phyloP scores from a whole-genome alignment of 768 basidiomycete species.

The Lactarius hatsudake region DNA sequence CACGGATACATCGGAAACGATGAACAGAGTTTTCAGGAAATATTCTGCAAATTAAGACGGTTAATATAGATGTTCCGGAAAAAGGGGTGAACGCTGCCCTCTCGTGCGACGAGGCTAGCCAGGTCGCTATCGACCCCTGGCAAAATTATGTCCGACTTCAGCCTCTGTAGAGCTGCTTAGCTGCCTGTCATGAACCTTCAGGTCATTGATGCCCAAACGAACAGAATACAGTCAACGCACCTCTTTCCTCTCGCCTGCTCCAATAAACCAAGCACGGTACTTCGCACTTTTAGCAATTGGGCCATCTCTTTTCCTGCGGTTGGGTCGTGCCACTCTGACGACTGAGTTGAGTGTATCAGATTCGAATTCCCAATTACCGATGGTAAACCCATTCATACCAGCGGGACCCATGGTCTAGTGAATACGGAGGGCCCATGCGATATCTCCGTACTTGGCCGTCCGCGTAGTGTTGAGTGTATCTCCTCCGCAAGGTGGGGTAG shows the following conservation, averaged over 20 bases:
- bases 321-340: slow-evolving; percentile 58
- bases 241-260: slow-evolving; percentile 76
- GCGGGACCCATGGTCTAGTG: slow-evolving; percentile 58
- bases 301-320: slow-evolving; percentile 61
- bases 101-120: slow-evolving; percentile 43
- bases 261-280: slow-evolving; percentile 58
- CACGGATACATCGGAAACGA: slow-evolving; percentile 69
- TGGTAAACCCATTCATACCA: slow-evolving; percentile 47
- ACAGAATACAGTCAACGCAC: slow-evolving; percentile 41
- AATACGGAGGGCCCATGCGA: slow-evolving; percentile 61
- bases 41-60: slow-evolving; percentile 43
- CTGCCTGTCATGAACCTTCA: slow-evolving; percentile 42
- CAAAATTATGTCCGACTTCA: slow-evolving; percentile 60
- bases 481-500: slow-evolving; percentile 92
- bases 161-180: slow-evolving; percentile 77
- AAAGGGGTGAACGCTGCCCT: slow-evolving; percentile 30
- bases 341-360: slow-evolving; percentile 36
- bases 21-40: slow-evolving; percentile 71
- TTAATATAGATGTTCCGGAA: slow-evolving; percentile 1
- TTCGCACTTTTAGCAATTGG: slow-evolving; percentile 56
- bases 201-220: neutral
- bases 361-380: neutral
- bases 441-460: slow-evolving; percentile 21
- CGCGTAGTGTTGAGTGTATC: slow-evolving; percentile 47
- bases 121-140: slow-evolving; percentile 36